Evolutionary conservation across 352 stramenopile species (phyloP), one percentile per base, ranked within the genome.

Genomic region (Bremia lactucae): DNA sequence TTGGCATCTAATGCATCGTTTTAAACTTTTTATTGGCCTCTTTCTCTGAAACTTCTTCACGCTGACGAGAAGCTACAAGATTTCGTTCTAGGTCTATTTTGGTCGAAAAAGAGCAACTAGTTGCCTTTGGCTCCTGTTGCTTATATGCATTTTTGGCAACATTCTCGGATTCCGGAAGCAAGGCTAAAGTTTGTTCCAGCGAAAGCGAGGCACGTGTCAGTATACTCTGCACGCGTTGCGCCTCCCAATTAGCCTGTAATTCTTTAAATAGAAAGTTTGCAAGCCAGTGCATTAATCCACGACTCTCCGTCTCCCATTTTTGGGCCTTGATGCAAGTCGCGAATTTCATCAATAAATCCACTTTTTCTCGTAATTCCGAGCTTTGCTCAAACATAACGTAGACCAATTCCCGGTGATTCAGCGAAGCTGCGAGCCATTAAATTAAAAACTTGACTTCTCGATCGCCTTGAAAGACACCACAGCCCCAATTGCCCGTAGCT

Each of bases 401-500:
- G 16, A 78, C 58, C 22, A 89, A 37, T 1, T 70, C 47, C 1
- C 72, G 64, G 6, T 50, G 40, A 20, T 54, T 36, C 4, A 85
- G 49, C 3, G 76, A 83, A 8, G 77, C 76, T 4, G 79, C 76
- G 2, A 92, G 45, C 79, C 79, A 89, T 45, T 92, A 77, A 41
- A 92, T 69, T 13, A 89, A 14, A 53, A 88, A 82, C 49, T 89
- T 92, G 6, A 89, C 55, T 46, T 88, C 72, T 2, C 70, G 55
- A 36, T 88, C 68, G 3, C 79, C 79, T 13, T 50, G 42, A 45
- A 92, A 89, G 7, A 88, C 77, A 2, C 79, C 79, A 22, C 79
- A 89, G 37, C 79, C 79, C 79, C 79, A 92, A 45, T 92, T 89
- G 14, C 79, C 79, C 4, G 72, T 83, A 6, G 72, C 75, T 6